phyloP scores from a whole-genome alignment of 371 early-diverging fungal genomes.

The Capillidium heterosporum region DNA sequence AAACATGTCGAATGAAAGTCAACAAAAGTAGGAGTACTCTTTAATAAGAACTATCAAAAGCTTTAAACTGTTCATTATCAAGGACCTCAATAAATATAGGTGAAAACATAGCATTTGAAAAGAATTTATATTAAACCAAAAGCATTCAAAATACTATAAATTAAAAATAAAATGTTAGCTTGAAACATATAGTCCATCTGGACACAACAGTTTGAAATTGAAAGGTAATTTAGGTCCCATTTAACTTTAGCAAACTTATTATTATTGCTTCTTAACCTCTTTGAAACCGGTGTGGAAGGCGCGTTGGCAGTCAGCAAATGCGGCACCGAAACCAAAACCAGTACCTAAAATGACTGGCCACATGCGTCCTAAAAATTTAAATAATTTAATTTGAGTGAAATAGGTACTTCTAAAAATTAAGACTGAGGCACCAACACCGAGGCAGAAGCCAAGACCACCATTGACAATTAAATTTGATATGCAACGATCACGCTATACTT shows the following conservation, averaged over 20 bases:
- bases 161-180: too few species aligned
- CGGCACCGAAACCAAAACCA: constrained; percentile 72
- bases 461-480: constrained; percentile 72
- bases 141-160: too few species aligned
- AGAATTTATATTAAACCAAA: too few species aligned
- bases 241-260: background rate
- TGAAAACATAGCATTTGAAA: too few species aligned
- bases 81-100: too few species aligned
- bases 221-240: too few species aligned
- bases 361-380: constrained; percentile 35
- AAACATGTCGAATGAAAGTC: too few species aligned
- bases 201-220: too few species aligned
- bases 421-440: constrained; percentile 73
- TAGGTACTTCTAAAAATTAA: constrained; percentile 72
- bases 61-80: too few species aligned
- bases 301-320: constrained; percentile 65
- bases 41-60: too few species aligned
- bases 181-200: too few species aligned
- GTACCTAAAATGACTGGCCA: constrained; percentile 82
- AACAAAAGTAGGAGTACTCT: too few species aligned
- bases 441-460: constrained; percentile 70
- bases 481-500: constrained; percentile 66
- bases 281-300: constrained; percentile 3
- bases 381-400: background rate
- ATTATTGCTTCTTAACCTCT: background rate